phyloP scores from a whole-genome alignment of 495 filamentous ascomycete genomes.

The Coniosporium apollinis region DNA sequence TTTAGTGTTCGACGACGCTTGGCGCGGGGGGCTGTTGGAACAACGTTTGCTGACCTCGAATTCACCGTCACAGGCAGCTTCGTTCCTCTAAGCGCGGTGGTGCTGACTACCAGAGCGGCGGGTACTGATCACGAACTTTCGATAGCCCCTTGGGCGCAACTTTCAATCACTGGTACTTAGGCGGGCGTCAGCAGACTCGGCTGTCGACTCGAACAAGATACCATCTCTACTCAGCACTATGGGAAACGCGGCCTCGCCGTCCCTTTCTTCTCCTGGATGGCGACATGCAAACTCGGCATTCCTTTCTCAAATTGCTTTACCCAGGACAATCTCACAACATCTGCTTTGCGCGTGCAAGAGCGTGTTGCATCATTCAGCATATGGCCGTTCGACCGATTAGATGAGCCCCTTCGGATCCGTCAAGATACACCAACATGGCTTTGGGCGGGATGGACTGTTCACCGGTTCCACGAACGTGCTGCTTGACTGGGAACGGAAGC shows the following conservation, averaged over 20 bases:
- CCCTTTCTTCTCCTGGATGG: slow-evolving; percentile 12
- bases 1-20: slow-evolving; percentile 72
- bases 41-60: slow-evolving; percentile 16
- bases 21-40: slow-evolving; percentile 49
- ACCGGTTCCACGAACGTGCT: too few species aligned
- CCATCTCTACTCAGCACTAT: slow-evolving; percentile 1
- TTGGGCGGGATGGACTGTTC: too few species aligned
- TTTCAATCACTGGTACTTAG: neutral
- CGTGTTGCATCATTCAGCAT: too few species aligned
- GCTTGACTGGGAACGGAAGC: too few species aligned
- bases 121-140: slow-evolving; percentile 24
- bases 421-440: too few species aligned
- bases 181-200: neutral
- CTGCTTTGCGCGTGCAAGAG: too few species aligned
- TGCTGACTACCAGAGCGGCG: slow-evolving; percentile 15
- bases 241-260: slow-evolving; percentile 22
- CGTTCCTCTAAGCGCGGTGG: slow-evolving; percentile 26
- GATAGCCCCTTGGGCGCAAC: too few species aligned
- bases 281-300: slow-evolving; percentile 2
- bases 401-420: too few species aligned
- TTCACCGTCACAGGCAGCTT: slow-evolving; percentile 24
- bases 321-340: too few species aligned
- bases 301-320: too few species aligned
- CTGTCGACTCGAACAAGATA: too few species aligned
- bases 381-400: too few species aligned